phyloP scores from a whole-genome alignment of 225 moss, liverwort and hornwort genomes.

The Physcomitrellopsis africana region DNA sequence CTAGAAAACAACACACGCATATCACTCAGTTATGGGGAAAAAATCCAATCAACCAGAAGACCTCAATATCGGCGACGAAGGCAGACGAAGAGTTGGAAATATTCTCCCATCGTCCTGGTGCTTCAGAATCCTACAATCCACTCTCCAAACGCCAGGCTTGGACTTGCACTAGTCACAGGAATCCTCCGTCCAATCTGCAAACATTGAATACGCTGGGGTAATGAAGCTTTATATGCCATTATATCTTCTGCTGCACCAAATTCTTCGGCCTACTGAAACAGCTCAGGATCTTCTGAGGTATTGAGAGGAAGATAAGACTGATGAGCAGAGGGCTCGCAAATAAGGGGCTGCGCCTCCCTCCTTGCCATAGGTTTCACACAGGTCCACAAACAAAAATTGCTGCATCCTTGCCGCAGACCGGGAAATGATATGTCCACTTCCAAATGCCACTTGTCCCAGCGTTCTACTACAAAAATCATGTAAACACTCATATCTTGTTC shows the following conservation, averaged over 20 bases:
- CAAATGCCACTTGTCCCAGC: constrained; percentile 42
- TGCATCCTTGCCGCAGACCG: constrained; percentile 50
- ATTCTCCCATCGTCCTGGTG: constrained; percentile 48
- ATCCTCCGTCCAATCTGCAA: constrained; percentile 47
- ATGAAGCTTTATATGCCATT: constrained; percentile 40
- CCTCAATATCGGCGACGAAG: constrained; percentile 58
- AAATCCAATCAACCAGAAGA: constrained; percentile 75
- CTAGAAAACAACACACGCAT: constrained; percentile 68
- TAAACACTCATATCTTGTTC: constrained; percentile 50
- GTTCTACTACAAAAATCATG: constrained; percentile 50
- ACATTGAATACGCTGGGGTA: constrained; percentile 45
- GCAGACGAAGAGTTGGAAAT: constrained; percentile 50
- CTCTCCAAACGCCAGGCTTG: constrained; percentile 39
- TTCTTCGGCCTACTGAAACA: constrained; percentile 38
- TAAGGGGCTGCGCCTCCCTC: constrained; percentile 47
- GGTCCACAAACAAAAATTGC: constrained; percentile 56
- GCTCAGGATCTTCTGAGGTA: constrained; percentile 42
- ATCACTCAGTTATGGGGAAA: constrained; percentile 64
- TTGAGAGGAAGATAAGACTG: constrained; percentile 31
- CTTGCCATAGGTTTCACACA: constrained; percentile 48
- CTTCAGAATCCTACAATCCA: constrained; percentile 52
- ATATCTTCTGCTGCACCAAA: constrained; percentile 41
- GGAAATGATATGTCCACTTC: constrained; percentile 38
- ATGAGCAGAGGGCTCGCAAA: constrained; percentile 48
- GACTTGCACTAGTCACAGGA: constrained; percentile 42